Percentiles rank a stretch among this genome's conserved stretches.
Conservation (phyloP, 306 rosid genomes). For the Cicer cuneatum region DNA sequence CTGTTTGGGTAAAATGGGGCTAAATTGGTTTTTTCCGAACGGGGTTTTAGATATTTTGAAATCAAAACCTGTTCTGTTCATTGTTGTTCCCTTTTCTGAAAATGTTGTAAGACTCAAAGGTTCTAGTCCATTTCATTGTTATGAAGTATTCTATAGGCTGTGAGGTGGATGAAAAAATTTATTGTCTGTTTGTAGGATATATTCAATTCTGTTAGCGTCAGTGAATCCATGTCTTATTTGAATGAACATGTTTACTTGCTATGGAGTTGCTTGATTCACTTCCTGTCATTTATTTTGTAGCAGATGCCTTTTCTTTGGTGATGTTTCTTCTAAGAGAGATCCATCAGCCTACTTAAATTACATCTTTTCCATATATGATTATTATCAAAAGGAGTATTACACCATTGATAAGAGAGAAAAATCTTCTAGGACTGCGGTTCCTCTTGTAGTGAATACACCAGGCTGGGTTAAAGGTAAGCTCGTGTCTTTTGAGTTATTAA, state of each 20-base stretch:
- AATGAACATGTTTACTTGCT: slow-evolving; percentile 19
- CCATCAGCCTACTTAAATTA: slow-evolving; percentile 65
- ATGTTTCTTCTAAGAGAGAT: slow-evolving; percentile 75
- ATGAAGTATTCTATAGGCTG: neutral
- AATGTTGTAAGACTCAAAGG: slow-evolving; percentile 7
- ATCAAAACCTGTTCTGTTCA: neutral
- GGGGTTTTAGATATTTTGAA: no score
- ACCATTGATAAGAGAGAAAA: slow-evolving; percentile 44
- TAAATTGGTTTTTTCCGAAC: no score
- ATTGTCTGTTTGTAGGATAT: slow-evolving; percentile 23
- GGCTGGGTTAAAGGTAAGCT: slow-evolving; percentile 96
- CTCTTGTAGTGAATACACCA: slow-evolving; percentile 88
- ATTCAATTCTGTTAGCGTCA: slow-evolving; percentile 1
- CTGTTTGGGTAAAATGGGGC: no score
- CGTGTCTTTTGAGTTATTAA: slow-evolving; percentile 4
- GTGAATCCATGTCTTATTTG: slow-evolving; percentile 29
- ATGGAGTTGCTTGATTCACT: slow-evolving; percentile 42
- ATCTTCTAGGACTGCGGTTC: slow-evolving; percentile 56
- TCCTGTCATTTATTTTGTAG: slow-evolving; percentile 30
- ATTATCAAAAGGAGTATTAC: slow-evolving; percentile 61
- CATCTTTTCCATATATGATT: slow-evolving; percentile 59
- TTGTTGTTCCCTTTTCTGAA: neutral
- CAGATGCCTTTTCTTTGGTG: slow-evolving; percentile 93
- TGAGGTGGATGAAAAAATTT: slow-evolving; percentile 15
- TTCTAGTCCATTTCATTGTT: slow-evolving; percentile 6